phyloP scores from a whole-genome alignment of 176 grass and related monocot species.

The Oryza nivara region DNA sequence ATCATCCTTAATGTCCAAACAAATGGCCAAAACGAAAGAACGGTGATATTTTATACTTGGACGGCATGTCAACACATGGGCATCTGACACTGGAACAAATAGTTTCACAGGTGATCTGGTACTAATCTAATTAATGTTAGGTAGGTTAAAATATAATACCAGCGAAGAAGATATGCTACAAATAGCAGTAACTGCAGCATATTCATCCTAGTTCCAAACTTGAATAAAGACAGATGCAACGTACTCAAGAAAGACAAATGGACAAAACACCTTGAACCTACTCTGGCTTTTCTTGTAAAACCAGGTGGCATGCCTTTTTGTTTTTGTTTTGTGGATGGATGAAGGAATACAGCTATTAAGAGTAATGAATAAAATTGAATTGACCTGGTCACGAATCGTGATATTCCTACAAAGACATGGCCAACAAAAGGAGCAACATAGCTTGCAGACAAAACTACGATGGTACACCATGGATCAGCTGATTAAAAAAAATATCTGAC shows the following conservation, averaged over 20 bases:
- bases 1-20: constrained; percentile 11
- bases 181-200: constrained; percentile 17
- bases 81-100: constrained; percentile 42
- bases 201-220: constrained; percentile 28
- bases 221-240: constrained; percentile 19
- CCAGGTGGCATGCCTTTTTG: neutral
- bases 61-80: constrained; percentile 50
- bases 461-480: neutral
- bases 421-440: constrained; percentile 15
- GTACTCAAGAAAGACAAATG: constrained; percentile 16
- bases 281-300: constrained; percentile 15
- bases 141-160: constrained; percentile 25
- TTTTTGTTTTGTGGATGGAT: constrained; percentile 15
- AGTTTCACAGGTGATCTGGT: constrained; percentile 33
- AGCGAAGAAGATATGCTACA: neutral
- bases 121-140: constrained; percentile 32
- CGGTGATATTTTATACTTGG: constrained; percentile 29
- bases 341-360: constrained; percentile 13
- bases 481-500: constrained; percentile 11
- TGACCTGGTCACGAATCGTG: constrained; percentile 12
- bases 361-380: constrained; percentile 35
- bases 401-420: constrained; percentile 42
- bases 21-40: constrained; percentile 15
- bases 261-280: neutral
- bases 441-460: constrained; percentile 26